Conservation (phyloP, 768 basidiomycete genomes). For the Rhodotorula toruloides region DNA sequence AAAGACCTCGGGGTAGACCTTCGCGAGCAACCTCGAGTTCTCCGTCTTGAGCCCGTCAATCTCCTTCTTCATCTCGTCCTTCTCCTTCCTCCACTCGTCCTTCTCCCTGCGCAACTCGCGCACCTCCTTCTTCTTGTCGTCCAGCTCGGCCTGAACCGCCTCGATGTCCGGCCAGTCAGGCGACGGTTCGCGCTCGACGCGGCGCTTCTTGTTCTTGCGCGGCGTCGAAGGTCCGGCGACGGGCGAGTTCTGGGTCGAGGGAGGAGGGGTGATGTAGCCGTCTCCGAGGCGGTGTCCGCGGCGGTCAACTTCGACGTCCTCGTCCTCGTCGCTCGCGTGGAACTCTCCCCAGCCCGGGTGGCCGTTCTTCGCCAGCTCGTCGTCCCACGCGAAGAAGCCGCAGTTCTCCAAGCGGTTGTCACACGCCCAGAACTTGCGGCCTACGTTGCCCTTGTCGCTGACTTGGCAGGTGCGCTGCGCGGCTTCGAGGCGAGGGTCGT, state of each 20-base stretch:
- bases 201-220: neutral
- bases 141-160: neutral
- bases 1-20: neutral
- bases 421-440: neutral
- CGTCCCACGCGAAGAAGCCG: conserved; percentile 2
- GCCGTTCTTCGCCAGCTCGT: neutral
- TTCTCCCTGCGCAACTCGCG: neutral
- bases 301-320: neutral
- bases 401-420: neutral
- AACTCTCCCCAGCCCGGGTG: neutral
- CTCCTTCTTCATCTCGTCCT: neutral
- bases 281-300: neutral
- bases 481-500: conserved; percentile 8
- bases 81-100: neutral
- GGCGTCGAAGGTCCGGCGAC: neutral
- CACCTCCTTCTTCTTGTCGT: neutral
- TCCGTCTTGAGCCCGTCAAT: neutral
- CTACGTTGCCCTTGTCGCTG: conserved; percentile 12
- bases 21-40: neutral
- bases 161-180: conserved; percentile 13
- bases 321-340: neutral
- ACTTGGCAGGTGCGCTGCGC: neutral
- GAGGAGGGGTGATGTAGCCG: neutral
- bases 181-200: neutral
- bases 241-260: neutral